A percentile compares a stretch with the other conserved stretches of the same genome.
These are phyloP conservation scores for Chlamydomonas sp. DNA, from an alignment of 139 green algal species.

Conservation along the genomic window DNA sequence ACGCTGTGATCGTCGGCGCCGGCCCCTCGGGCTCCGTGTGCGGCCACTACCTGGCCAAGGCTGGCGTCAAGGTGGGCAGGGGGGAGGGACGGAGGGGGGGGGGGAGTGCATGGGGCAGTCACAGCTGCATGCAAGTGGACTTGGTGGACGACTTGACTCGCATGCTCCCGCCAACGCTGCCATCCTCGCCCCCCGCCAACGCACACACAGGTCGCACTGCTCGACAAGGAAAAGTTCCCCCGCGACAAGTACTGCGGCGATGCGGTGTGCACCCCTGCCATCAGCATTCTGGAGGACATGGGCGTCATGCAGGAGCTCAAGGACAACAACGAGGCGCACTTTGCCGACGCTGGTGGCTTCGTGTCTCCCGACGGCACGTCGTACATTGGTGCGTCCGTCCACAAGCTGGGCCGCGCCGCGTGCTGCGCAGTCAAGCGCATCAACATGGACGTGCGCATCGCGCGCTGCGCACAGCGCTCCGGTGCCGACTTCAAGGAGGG, in stretches of 20 bases:
- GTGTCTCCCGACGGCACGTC: slow-evolving; percentile 68
- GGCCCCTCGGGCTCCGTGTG: slow-evolving; percentile 69
- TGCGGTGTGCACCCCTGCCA: slow-evolving; percentile 78
- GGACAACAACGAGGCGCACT: slow-evolving; percentile 77
- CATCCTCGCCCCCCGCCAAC: neutral
- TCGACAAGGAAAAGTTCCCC: slow-evolving; percentile 85
- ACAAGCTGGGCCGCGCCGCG: slow-evolving; percentile 40
- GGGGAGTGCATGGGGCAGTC: too few relatives aligned
- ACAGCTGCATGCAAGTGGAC: neutral
- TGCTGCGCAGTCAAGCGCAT: slow-evolving; percentile 79
- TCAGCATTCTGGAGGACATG: slow-evolving; percentile 63
- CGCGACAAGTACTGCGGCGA: slow-evolving; percentile 73
- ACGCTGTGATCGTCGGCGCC: slow-evolving; percentile 78
- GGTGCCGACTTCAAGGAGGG: slow-evolving; percentile 77
- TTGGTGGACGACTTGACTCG: neutral
- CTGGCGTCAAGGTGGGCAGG: slow-evolving; percentile 61
- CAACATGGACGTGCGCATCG: slow-evolving; percentile 66
- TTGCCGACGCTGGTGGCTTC: slow-evolving; percentile 71
- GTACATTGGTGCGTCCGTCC: slow-evolving; percentile 66
- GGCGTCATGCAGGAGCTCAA: slow-evolving; percentile 61
- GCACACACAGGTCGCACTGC: slow-evolving; percentile 45
- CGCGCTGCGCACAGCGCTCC: slow-evolving; percentile 27
- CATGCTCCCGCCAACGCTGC: neutral
- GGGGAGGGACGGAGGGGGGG: too few relatives aligned
- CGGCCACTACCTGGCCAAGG: slow-evolving; percentile 64